Conservation (phyloP, 306 rosid species). For the Prosopis cineraria region DNA sequence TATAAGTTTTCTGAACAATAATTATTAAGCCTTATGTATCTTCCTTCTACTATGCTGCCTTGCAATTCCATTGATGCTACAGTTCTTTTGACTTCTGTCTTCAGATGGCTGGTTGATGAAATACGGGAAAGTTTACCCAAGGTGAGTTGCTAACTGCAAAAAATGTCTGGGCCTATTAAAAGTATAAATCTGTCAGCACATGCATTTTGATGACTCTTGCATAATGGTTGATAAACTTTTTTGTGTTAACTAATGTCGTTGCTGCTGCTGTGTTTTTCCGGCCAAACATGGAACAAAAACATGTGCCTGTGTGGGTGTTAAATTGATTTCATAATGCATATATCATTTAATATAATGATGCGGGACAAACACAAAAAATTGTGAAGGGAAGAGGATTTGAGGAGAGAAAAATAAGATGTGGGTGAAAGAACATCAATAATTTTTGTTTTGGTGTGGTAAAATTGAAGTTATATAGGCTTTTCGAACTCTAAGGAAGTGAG, state of each 20-base stretch:
- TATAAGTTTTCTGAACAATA: conserved; percentile 12
- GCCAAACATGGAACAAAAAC: neutral
- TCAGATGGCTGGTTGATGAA: conserved; percentile 96
- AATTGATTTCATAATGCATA: neutral
- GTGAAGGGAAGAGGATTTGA: neutral
- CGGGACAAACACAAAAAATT: neutral
- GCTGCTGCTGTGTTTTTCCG: neutral
- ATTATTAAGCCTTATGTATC: neutral
- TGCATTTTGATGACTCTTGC: too few relatives aligned
- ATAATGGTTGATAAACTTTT: neutral
- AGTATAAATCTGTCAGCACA: conserved; percentile 20
- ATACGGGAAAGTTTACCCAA: conserved; percentile 84
- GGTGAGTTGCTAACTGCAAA: conserved; percentile 53
- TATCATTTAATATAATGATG: neutral
- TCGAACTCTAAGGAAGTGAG: too few relatives aligned
- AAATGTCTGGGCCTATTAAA: conserved; percentile 26
- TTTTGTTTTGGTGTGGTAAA: neutral
- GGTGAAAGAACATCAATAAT: neutral
- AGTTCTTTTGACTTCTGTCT: conserved; percentile 35
- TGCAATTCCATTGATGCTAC: conserved; percentile 28
- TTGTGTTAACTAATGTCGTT: conserved; percentile 2
- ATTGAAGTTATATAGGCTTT: neutral
- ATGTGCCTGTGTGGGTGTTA: neutral
- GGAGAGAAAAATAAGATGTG: neutral
- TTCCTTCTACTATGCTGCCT: conserved; percentile 18